Conservation (phyloP, 2,329 filamentous ascomycete genomes). For the Stachybotrys chlorohalonatus region DNA sequence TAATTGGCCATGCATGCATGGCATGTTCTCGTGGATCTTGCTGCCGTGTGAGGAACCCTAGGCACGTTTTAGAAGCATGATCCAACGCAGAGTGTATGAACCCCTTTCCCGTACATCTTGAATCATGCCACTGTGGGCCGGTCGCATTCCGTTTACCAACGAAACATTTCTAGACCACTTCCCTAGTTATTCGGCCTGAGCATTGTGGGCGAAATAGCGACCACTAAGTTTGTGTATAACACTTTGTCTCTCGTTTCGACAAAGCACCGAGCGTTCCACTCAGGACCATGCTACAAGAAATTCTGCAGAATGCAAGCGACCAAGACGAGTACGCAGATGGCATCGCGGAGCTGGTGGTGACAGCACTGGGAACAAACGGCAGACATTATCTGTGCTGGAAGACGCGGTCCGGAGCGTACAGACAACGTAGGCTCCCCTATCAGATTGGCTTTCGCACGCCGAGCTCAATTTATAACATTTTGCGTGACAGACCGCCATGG, state of each 20-base stretch:
- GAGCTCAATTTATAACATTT: too few relatives aligned
- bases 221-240: neutral
- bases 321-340: neutral
- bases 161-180: neutral
- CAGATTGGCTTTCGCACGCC: too few relatives aligned
- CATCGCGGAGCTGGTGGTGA: neutral
- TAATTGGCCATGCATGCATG: neutral
- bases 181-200: neutral
- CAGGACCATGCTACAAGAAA: neutral
- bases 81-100: neutral
- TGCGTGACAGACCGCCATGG: neutral
- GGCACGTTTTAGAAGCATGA: neutral
- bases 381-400: neutral
- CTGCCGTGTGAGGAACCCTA: neutral
- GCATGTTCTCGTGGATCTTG: neutral
- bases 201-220: neutral
- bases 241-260: neutral
- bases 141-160: neutral
- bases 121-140: neutral
- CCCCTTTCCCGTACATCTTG: neutral
- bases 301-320: neutral
- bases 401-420: neutral
- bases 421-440: neutral
- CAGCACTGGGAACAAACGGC: neutral
- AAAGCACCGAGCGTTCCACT: neutral